phyloP scores from a whole-genome alignment of 257 asterid species.

The Knoxia roxburghii region DNA sequence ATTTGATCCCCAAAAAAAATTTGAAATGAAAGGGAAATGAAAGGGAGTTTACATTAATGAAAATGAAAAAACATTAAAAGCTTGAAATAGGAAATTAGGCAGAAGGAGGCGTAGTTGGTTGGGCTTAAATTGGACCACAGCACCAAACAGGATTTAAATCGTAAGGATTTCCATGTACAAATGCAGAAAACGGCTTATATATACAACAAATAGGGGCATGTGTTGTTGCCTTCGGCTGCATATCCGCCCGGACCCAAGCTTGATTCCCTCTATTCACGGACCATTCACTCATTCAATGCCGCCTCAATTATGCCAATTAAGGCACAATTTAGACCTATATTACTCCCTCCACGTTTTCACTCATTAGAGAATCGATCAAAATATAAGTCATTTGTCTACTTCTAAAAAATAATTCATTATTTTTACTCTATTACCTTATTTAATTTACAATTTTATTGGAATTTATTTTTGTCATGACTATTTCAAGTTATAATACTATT shows the following conservation, averaged over 20 bases:
- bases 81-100: not conserved
- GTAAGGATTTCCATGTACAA: not conserved
- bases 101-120: not conserved
- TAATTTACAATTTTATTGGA: too few species aligned
- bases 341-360: too few species aligned
- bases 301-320: not conserved
- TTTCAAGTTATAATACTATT: too few species aligned
- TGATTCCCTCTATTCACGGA: not conserved
- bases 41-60: not conserved
- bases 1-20: too few species aligned
- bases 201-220: not conserved
- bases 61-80: not conserved
- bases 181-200: not conserved
- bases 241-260: not conserved
- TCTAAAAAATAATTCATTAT: too few species aligned
- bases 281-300: not conserved
- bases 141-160: not conserved
- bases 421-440: too few species aligned
- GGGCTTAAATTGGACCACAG: not conserved
- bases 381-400: too few species aligned
- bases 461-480: too few species aligned
- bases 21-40: too few species aligned
- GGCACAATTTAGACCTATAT: too few species aligned
- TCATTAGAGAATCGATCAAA: too few species aligned
- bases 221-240: not conserved